phyloP scores from a whole-genome alignment of 1,284 basidiomycete species.

The Phlebopus sp. region DNA sequence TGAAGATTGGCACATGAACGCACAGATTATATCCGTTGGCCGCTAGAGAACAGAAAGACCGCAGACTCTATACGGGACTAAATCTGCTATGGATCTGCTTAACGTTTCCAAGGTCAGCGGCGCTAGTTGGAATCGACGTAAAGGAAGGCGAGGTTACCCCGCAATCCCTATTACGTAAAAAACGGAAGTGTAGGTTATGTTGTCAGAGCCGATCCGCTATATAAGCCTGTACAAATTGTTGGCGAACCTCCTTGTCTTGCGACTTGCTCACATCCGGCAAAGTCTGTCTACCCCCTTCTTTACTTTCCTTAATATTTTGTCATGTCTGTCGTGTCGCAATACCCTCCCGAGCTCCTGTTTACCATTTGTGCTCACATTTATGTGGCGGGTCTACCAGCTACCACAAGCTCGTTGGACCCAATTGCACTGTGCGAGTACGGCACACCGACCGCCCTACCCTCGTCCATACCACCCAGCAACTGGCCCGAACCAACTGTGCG shows the following conservation, averaged over 20 bases:
- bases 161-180: constrained; percentile 28
- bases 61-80: too few species aligned
- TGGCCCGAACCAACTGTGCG: constrained; percentile 66
- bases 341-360: constrained; percentile 65
- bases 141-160: neutral
- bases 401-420: constrained; percentile 65
- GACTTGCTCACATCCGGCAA: neutral
- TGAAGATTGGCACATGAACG: too few species aligned
- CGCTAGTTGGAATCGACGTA: neutral
- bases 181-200: constrained; percentile 1
- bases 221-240: constrained; percentile 26
- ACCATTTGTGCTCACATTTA: constrained; percentile 69
- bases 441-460: constrained; percentile 61
- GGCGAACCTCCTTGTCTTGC: neutral
- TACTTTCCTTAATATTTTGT: neutral
- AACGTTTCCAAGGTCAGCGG: neutral
- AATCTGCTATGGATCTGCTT: neutral
- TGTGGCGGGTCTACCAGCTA: constrained; percentile 54
- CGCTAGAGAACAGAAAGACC: too few species aligned
- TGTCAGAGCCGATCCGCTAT: constrained; percentile 28
- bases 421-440: constrained; percentile 43
- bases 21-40: too few species aligned
- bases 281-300: neutral
- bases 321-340: constrained; percentile 36
- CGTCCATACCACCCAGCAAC: constrained; percentile 62